Percentiles rank a stretch among this genome's conserved stretches.
phyloP scores from a whole-genome alignment of 73 alveolate species.

The Durusdinium trenchii region DNA sequence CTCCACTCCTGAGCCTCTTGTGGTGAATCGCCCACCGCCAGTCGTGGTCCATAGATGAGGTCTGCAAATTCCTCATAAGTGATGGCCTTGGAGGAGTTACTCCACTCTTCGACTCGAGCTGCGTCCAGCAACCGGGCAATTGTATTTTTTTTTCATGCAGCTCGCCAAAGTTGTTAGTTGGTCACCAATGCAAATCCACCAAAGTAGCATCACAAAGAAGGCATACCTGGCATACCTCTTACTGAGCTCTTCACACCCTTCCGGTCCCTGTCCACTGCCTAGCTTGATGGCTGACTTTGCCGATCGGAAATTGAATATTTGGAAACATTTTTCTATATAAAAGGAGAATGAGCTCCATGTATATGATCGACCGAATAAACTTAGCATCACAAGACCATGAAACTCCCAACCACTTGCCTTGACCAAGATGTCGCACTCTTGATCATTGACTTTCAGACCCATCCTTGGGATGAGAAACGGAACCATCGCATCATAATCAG shows the following conservation, averaged over 20 bases:
- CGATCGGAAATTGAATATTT: too few species aligned
- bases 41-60: conserved; percentile 85
- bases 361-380: too few species aligned
- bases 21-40: conserved; percentile 70
- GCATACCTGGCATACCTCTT: neutral
- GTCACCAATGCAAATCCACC: too few species aligned
- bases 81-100: conserved; percentile 18
- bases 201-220: neutral
- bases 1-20: conserved; percentile 77
- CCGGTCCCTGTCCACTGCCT: conserved; percentile 73
- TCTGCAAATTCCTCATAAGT: conserved; percentile 94
- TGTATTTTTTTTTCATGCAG: too few species aligned
- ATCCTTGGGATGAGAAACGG: conserved; percentile 37
- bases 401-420: neutral
- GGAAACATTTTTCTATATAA: too few species aligned
- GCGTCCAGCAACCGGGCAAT: too few species aligned
- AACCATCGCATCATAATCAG: too few species aligned
- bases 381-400: too few species aligned
- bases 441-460: conserved; percentile 83
- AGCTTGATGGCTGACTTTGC: too few species aligned
- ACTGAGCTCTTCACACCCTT: conserved; percentile 20
- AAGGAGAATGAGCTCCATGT: too few species aligned
- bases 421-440: conserved; percentile 82
- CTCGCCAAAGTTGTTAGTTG: too few species aligned
- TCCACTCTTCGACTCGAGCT: too few species aligned